Evolutionary conservation across 164 flowering plant species (phyloP).

Genomic region (Vitis rupestris): DNA sequence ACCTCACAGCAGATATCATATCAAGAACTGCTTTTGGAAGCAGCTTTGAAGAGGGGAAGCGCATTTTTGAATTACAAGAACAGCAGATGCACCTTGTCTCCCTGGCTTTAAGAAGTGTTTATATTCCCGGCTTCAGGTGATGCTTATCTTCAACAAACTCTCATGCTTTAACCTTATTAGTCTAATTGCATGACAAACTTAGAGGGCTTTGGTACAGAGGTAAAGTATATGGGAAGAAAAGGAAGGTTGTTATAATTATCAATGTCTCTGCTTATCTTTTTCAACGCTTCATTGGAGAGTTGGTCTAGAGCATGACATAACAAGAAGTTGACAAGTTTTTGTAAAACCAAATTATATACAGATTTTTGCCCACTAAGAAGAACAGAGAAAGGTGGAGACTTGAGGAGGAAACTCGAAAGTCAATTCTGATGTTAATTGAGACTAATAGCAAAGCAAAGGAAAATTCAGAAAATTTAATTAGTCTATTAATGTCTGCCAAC

Average conservation of each 20-base stretch:
- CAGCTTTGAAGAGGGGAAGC: conserved; percentile 51
- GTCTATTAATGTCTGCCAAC: conserved; percentile 37
- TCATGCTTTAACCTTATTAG: too few species aligned
- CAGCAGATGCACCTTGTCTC: conserved; percentile 36
- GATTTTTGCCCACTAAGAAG: conserved; percentile 49
- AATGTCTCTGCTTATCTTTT: too few species aligned
- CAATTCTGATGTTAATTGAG: conserved; percentile 23
- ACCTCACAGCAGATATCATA: conserved; percentile 45
- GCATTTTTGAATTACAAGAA: conserved; percentile 51
- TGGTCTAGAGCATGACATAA: too few species aligned
- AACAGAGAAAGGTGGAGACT: conserved; percentile 42
- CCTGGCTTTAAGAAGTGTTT: conserved; percentile 40
- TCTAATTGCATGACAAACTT: too few species aligned
- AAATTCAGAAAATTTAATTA: conserved; percentile 25
- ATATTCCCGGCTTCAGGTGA: conserved; percentile 65
- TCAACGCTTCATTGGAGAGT: too few species aligned
- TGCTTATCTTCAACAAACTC: too few species aligned
- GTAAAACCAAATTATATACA: conserved; percentile 6
- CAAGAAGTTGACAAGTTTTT: too few species aligned
- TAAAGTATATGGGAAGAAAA: too few species aligned
- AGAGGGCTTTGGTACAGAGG: too few species aligned
- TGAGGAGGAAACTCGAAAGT: conserved; percentile 35
- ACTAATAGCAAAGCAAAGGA: conserved; percentile 14
- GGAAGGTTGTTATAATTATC: too few species aligned
- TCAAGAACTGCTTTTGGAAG: conserved; percentile 66